Evolutionary conservation across 176 grass and related monocot species (phyloP).

Genomic region (Oryza coarctata): DNA sequence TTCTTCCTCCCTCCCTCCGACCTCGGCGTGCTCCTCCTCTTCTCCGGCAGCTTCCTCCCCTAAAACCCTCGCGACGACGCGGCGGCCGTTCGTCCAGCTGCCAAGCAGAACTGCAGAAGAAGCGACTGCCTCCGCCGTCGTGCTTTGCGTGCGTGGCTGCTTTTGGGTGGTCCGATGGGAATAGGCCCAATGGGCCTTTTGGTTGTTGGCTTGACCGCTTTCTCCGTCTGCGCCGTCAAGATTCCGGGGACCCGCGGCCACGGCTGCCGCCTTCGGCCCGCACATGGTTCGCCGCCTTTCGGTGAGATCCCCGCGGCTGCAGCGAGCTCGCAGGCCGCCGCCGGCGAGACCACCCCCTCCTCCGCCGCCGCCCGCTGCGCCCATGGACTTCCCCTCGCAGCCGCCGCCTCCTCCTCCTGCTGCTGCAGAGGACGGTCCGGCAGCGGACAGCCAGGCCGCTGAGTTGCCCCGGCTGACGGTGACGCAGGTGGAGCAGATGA

Average conservation of each 20-base stretch:
- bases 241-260: not conserved
- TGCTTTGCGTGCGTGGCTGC: not conserved
- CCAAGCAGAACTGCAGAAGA: not conserved
- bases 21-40: conserved; percentile 27
- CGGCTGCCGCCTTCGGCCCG: too few species aligned
- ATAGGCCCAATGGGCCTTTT: not conserved
- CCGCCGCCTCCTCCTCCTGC: not conserved
- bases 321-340: conserved; percentile 15
- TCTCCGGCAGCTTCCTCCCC: conserved; percentile 30
- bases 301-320: conserved; percentile 23
- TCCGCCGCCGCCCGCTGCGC: not conserved
- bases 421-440: not conserved
- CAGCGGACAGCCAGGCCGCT: not conserved
- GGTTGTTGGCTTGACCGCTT: not conserved
- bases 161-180: not conserved
- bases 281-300: conserved; percentile 37
- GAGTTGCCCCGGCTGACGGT: conserved; percentile 54
- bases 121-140: not conserved
- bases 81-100: not conserved
- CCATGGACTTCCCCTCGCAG: conserved; percentile 43
- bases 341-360: not conserved
- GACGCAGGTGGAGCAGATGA: conserved; percentile 79
- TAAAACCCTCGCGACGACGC: conserved; percentile 24
- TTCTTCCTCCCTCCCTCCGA: not conserved
- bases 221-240: not conserved